Evolutionary conservation across 345 rosid genomes (phyloP).

Genomic region (Erucastrum elatum): DNA sequence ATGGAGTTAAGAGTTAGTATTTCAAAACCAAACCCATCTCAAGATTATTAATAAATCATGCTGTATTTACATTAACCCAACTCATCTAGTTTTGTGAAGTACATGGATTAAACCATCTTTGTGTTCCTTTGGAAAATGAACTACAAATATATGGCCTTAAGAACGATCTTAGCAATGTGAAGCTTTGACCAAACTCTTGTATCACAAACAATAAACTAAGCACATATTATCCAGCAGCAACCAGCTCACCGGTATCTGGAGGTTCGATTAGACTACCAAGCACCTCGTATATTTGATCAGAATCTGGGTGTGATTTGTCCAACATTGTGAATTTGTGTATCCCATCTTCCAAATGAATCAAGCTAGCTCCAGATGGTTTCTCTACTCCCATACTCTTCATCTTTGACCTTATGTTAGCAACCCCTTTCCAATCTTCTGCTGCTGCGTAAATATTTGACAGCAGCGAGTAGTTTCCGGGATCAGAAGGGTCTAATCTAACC

Average conservation of each 20-base stretch:
- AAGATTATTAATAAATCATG: background rate
- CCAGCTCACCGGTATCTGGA: conserved; percentile 37
- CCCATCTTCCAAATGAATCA: conserved; percentile 58
- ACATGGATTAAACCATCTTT: conserved; percentile 26
- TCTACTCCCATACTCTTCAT: conserved; percentile 59
- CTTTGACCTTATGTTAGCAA: conserved; percentile 59
- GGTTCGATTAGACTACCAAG: conserved; percentile 46
- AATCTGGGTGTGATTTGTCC: conserved; percentile 63
- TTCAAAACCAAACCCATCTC: background rate
- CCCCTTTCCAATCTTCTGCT: conserved; percentile 66
- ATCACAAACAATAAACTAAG: background rate
- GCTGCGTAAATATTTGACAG: conserved; percentile 70
- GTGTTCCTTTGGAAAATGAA: conserved; percentile 13
- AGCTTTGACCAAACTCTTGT: conserved; percentile 2
- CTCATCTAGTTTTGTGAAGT: background rate
- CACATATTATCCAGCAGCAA: conserved; percentile 25
- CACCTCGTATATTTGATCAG: conserved; percentile 61
- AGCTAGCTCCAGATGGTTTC: conserved; percentile 77
- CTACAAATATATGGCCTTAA: conserved; percentile 15
- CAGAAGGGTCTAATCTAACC: conserved; percentile 48
- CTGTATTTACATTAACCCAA: background rate
- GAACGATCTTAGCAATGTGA: conserved; percentile 1
- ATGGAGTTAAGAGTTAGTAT: background rate
- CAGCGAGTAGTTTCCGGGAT: conserved; percentile 59
- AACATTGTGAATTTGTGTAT: conserved; percentile 62